Base-by-base conservation (phyloP, 768 basidiomycete genomes). In the Lentinus brumalis region DNA sequence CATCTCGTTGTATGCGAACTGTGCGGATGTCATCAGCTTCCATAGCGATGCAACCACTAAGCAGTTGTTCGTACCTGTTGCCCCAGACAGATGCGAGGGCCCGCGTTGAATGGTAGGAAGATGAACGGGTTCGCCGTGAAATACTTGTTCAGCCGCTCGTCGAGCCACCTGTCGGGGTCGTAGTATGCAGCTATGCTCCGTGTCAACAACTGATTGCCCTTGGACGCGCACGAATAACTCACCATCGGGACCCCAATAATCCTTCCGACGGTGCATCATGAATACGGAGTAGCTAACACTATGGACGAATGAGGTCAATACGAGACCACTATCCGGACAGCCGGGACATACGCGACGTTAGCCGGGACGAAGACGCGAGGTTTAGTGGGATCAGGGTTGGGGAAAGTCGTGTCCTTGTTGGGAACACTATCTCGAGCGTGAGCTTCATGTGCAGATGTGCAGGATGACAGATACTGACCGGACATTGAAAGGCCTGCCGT, bases 91-190 rank as follows among this genome's bases (percentile, higher is more conserved):
- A 86, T 84, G 10, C 87, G 77, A 5, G 86, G 87, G 1, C 85
- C 87, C 0, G 85, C 86, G 59, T 87, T 87, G 74, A 88, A 88
- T 0, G 87, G 86, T 5, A 84, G 72, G 71, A 88, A 89, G 61
- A 90, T 88, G 76, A 83, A 87, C 1, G 86, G 86, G 61, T 87
- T 87, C 2, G 79, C 77, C 0, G 74, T 76, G 18, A 86, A 74
- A 59, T 84, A 84, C 64, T 80, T 81, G 57, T 78, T 77, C 7
- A 84, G 64, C 32, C 87, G 76, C 10, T 79, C 78, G 57, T 89
- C 87, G 47, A 88, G 69, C 77, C 85, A 89, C 15, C 87, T 77
- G 64, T 87, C 84, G 0, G 87, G 87, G 66, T 88, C 86, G 63
- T 88, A 88, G 50, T 76, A 64, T 16, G 71, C 64, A 35, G 74